Evolutionary conservation across 163 green algal genomes (phyloP).

Genomic region (Trebouxia gelatinosa): DNA sequence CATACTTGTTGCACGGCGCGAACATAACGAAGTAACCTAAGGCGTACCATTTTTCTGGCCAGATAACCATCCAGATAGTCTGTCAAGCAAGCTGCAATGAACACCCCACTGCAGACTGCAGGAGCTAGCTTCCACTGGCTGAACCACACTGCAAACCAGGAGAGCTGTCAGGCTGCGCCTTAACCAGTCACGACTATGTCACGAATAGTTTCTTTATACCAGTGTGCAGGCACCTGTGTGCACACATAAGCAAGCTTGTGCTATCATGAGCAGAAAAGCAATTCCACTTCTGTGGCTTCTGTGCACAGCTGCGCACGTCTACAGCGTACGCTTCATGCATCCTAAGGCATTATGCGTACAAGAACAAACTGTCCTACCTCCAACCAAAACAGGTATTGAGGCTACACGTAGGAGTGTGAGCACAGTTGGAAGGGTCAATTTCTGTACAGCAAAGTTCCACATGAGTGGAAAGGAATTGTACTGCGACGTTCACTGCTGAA

Average conservation of each 20-base stretch:
- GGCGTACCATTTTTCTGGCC: conserved; percentile 46
- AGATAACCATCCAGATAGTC: conserved; percentile 92
- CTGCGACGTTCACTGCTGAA: no score
- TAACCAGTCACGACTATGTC: no score
- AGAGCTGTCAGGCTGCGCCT: background rate
- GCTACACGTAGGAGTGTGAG: conserved; percentile 71
- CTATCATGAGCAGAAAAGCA: background rate
- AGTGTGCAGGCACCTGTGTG: background rate
- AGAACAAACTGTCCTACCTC: conserved; percentile 35
- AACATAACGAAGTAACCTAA: background rate
- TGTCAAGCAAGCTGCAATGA: conserved; percentile 76
- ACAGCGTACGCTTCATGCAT: no score
- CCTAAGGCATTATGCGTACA: background rate
- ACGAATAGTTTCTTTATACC: background rate
- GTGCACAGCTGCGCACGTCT: no score
- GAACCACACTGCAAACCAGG: conserved; percentile 50
- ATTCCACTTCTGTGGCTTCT: no score
- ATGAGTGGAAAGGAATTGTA: background rate
- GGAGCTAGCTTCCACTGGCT: conserved; percentile 38
- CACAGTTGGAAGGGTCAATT: conserved; percentile 73
- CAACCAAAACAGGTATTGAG: conserved; percentile 70
- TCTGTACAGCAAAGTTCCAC: conserved; percentile 11
- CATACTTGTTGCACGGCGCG: background rate
- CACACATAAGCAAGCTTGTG: background rate
- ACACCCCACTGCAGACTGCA: conserved; percentile 55